Base-by-base conservation (phyloP, 164 flowering plant genomes). In the Macadamia tetraphylla region DNA sequence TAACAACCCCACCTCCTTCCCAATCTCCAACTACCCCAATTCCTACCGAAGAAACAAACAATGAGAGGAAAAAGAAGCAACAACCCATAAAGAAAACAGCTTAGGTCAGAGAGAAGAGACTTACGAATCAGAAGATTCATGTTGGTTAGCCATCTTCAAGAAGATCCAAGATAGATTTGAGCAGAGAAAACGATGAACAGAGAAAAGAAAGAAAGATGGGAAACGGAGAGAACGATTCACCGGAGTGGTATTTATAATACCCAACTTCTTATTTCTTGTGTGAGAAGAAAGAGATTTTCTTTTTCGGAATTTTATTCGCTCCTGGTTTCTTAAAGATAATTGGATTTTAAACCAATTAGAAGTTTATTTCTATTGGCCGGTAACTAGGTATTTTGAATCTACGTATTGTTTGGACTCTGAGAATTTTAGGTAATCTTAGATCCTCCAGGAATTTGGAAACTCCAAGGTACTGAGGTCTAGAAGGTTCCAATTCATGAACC, bases 101-200 rank as follows among this genome's bases (percentile, higher is more conserved):
- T 12, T 9, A 29, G 0, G 5, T 6, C 7, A 23, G 31, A 59
- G 18, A 18, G 31, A 18, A 48, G 65, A 49, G n/a, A 51, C 74
- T 72, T 67, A 72, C 70, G 67, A 46, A 4, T 72, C 74, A 35
- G 74, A 72, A 6, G 70, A 67, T 62, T 71, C 74, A 32, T 66
- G 62, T 67, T 53, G 70, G 30, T 66, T 31, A 42, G 51, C 44
- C 74, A 67, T 72, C 70, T 55, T 72, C 18, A 29, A 55, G 29
- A 60, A 23, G 40, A 35, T 2, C 14, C 0, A 6, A 29, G 40
- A 15, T 10, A 35, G 40, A 29, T 35, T 23, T 23, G 32, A 29
- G 29, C 12, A 29, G 23, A 23, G 31, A 10, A 29, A 60, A 12
- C 62, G 17, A 35, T 9, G 64, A 43, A n/a, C 6, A 15, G 23